Base-by-base conservation (phyloP, 345 rosid species). In the Euclidium syriacum region DNA sequence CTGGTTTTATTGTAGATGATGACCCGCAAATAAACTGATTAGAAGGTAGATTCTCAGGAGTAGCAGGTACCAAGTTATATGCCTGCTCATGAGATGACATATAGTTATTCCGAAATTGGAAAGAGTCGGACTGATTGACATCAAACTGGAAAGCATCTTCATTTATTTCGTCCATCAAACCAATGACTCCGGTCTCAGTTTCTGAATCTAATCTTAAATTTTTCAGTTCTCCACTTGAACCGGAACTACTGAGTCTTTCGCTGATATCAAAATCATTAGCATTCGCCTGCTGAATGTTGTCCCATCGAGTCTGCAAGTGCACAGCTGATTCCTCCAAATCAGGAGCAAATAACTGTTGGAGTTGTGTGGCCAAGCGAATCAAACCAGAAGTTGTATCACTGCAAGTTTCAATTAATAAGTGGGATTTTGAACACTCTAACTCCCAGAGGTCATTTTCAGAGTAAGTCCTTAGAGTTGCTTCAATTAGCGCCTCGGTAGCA, bases 261-360 rank as follows among this genome's bases (percentile, higher is more conserved):
- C 68, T 81, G 72, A 66, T 75, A 65, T 50, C 72, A n/a, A 69
- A 65, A 58, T 69, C 73, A 49, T 64, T 51, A 40, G 73, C 80
- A 52, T 77, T 81, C 48, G 79, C 78, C 77, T 73, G 76, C 69
- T 81, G 82, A 71, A 78, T 68, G 40, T 74, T 77, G 72, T 84
- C 77, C 90, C 95, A 94, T 67, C 99, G 81, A 58, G 78, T 75
- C 78, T 94, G 99, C 70, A 94, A 67, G 78, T 90, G 95, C 63
- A 81, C 81, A 67, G 83, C 67, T 26, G 95, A 81, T 76, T 87
- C 95, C 83, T 94, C 99, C 73, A 84, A 48, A 60, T 87, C 91
- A 64, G 99, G 99, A 52, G 95, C 97, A 78, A 85, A 72, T 49
- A 94, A 68, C 77, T 78, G 85, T 70, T 87, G 97, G 48, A 94